Base-by-base conservation (phyloP, 306 rosid species). In the Arachis hypogaea region DNA sequence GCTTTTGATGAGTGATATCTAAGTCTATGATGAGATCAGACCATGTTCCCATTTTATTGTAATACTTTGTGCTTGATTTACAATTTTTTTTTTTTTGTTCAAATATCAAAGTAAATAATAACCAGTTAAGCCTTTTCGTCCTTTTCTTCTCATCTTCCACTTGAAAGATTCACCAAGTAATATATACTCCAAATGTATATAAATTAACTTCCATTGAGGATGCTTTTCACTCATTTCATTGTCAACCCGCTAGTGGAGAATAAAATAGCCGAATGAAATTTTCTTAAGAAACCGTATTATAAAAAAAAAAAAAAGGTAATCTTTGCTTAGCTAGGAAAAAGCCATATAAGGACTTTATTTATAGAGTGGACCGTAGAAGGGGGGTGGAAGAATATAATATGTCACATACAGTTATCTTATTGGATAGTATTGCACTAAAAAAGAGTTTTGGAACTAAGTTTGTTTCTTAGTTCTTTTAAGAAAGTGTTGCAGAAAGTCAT, bases 191-290 rank as follows among this genome's bases (percentile, higher is more conserved):
- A 10, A 71, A 72, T 66, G 7, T 9, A 63, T 29, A 60, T 74
- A 45, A 59, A 52, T 57, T 47, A 69, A 81, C 75, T 43, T 64
- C 83, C 22, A n/a, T 51, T 61, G 69, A 44, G 81, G 61, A 74
- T 69, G 73, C 55, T 77, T 80, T 81, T 75, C 62, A 69, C 82
- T 80, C 78, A 58, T 75, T 76, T 86, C 80, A 61, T 73, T 78
- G 49, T 76, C 83, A 56, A 69, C 70, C 63, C 5, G 9, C 68
- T 38, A 77, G 85, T 85, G 63, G 80, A 79, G 81, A 68, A 82
- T 73, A 66, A 33, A 33, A 63, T 69, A 60, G 60, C 22, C 28
- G 54, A 55, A 73, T 54, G 80, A 61, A 51, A 14, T 57, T 60
- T 73, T 52, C 63, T 52, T 72, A 57, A 36, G 51, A 7, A 33